Evolutionary conservation across 495 filamentous ascomycete genomes (phyloP).

Genomic region (Talaromyces wortmannii): DNA sequence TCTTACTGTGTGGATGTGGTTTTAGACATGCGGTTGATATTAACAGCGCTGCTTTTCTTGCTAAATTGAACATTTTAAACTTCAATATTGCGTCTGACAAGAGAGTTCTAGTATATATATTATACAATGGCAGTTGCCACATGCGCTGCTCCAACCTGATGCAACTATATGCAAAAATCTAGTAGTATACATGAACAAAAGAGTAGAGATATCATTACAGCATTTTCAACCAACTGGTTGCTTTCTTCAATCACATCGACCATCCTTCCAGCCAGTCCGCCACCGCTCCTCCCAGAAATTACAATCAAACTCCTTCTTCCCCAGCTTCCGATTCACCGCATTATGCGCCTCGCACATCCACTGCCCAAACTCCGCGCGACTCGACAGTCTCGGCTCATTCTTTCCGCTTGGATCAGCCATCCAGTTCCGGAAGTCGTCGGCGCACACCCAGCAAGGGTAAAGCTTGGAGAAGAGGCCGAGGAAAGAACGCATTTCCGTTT

Average conservation of each 20-base stretch:
- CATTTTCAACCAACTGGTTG: background rate
- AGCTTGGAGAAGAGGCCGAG: constrained; percentile 70
- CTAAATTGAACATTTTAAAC: too few species aligned
- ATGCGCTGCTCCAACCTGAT: background rate
- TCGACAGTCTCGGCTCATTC: constrained; percentile 61
- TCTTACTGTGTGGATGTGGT: background rate
- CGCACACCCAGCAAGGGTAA: constrained; percentile 94
- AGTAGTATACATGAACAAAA: background rate
- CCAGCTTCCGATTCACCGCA: constrained; percentile 89
- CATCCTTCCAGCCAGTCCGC: constrained; percentile 91
- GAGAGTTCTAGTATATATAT: background rate
- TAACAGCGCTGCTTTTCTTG: too few species aligned
- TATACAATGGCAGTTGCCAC: background rate
- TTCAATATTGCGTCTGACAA: too few species aligned
- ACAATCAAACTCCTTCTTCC: constrained; percentile 91
- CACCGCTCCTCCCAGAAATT: constrained; percentile 88
- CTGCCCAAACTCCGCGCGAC: constrained; percentile 68
- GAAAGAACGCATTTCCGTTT: constrained; percentile 71
- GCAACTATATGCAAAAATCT: background rate
- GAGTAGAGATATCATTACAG: background rate
- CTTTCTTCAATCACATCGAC: constrained; percentile 42
- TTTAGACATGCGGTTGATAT: too few species aligned
- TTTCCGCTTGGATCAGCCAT: constrained; percentile 54
- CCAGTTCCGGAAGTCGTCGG: constrained; percentile 82
- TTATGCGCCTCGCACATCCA: constrained; percentile 99